Conservation (phyloP, 495 filamentous ascomycete species). For the Trichoderma virens region DNA sequence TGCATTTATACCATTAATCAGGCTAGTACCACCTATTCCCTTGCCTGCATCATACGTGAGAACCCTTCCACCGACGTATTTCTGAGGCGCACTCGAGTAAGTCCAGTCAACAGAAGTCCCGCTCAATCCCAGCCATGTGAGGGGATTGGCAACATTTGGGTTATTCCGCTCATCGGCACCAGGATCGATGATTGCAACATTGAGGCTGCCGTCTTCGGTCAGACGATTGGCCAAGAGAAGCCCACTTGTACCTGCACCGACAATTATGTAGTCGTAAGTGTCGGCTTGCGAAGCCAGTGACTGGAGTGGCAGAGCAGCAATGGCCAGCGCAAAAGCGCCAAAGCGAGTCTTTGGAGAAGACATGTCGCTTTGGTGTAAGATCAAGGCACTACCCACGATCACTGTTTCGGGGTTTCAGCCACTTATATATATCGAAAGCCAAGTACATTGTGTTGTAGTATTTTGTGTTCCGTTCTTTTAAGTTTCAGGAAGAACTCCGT, state of each 20-base stretch:
- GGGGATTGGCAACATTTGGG: constrained; percentile 38
- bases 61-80: constrained; percentile 24
- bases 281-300: not conserved
- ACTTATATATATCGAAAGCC: not conserved
- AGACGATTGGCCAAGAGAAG: constrained; percentile 48
- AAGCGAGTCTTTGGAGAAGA: not conserved
- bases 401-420: not conserved
- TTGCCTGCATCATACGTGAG: constrained; percentile 41
- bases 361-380: not conserved
- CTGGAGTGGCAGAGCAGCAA: not conserved
- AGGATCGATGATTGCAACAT: constrained; percentile 47
- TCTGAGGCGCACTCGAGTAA: constrained; percentile 39
- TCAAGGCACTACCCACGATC: not conserved
- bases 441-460: no score
- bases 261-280: constrained; percentile 37
- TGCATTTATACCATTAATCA: constrained; percentile 37
- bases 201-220: constrained; percentile 37
- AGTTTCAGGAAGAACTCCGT: not conserved
- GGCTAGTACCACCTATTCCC: constrained; percentile 45
- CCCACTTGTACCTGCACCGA: constrained; percentile 47
- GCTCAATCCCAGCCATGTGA: constrained; percentile 30
- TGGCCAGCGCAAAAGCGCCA: not conserved
- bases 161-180: constrained; percentile 42
- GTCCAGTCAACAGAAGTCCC: constrained; percentile 45
- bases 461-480: not conserved